Base-by-base conservation (phyloP, 2,329 filamentous ascomycete species). In the Pseudocercospora macadamiae region DNA sequence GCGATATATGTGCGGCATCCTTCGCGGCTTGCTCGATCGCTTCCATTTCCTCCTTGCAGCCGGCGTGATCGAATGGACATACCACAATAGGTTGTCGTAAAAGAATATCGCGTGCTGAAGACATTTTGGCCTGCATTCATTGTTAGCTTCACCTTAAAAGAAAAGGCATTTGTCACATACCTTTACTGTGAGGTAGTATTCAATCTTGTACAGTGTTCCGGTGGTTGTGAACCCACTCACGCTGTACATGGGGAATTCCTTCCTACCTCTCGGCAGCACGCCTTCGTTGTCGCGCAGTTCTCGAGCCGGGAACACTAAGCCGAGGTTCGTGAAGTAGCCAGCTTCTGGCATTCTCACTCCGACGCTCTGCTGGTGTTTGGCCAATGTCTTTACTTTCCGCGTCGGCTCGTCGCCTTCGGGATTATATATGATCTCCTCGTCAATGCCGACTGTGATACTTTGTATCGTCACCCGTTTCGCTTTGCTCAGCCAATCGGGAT, bases 341-440 rank as follows among this genome's bases (percentile, higher is more conserved):
- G 90, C 86, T 72, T 96, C 93, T 2, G 95, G 91, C 77, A 99
- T 82, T 74, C 89, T 96, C 54, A 90, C 85, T 51, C 90, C 89
- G 26, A 99, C 87, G 0, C 82, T 79, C 70, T 97, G 91, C 1
- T 88, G 88, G 68, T 93, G 89, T 74, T 92, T 95, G 23, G 90
- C 88, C 65, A 99, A 80, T 57, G 88, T 89, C 75, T 96, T 97
- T 66, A 91, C 81, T 75, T 96, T 97, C 65, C 91, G 90, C 28
- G 90, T 90, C 25, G 93, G 92, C 73, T 63, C 61, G 39, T 63
- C 58, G 80, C 95, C 95, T 76, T 97, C 93, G 26, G 95, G 95
- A 66, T 99, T 97, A 77, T 90, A 99, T n/a, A 95, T 96, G 59
- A 97, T 96, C 73, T 97, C 93, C 76, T 99, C 95, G 71, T 97